Percentiles rank a stretch among this genome's conserved stretches.
phyloP scores from a whole-genome alignment of 2,329 filamentous ascomycete species.

The Blumeria hordei region DNA sequence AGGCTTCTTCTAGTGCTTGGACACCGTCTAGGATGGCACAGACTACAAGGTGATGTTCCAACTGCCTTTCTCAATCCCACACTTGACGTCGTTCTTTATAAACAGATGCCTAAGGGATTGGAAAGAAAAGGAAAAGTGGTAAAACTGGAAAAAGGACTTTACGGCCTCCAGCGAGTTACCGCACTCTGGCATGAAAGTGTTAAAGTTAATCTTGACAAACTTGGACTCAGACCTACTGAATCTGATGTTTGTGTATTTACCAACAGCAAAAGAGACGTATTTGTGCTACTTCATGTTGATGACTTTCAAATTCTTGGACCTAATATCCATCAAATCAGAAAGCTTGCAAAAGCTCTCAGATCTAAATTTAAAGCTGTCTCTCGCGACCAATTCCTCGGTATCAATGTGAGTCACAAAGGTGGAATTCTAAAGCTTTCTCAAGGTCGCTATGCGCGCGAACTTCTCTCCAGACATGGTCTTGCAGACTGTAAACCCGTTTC shows the following conservation, averaged over 20 bases:
- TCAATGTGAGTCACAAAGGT: background rate
- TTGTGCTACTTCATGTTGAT: background rate
- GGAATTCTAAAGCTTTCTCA: background rate
- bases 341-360: background rate
- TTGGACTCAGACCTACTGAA: background rate
- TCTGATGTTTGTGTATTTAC: background rate
- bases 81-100: background rate
- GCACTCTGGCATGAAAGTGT: background rate
- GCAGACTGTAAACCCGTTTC: background rate
- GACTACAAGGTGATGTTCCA: background rate
- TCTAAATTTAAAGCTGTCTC: background rate
- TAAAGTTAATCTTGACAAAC: background rate
- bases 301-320: background rate
- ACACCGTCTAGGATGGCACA: background rate
- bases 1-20: background rate
- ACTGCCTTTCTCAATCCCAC: background rate
- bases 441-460: background rate
- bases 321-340: background rate
- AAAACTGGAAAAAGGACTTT: background rate
- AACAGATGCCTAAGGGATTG: background rate
- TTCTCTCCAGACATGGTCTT: background rate
- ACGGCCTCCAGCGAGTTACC: background rate
- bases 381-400: background rate
- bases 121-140: background rate
- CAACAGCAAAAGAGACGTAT: background rate